Evolutionary conservation across 2,329 filamentous ascomycete species (phyloP).

Genomic region (Neurospora crassa): DNA sequence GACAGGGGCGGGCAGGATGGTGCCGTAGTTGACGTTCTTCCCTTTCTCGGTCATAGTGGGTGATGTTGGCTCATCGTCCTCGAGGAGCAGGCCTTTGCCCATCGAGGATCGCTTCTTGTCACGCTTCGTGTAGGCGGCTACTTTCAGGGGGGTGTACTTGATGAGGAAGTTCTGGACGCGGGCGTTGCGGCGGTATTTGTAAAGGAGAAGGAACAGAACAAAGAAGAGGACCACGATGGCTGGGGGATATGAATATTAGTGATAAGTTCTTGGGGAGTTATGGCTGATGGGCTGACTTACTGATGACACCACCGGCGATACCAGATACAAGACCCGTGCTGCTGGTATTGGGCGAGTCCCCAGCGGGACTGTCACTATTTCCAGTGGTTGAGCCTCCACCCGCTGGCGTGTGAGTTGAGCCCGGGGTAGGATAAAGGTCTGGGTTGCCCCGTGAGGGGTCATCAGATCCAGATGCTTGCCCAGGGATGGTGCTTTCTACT

Average conservation of each 20-base stretch:
- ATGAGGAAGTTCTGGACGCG: conserved; percentile 15
- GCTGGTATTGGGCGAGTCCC: background rate
- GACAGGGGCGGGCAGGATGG: conserved; percentile 8
- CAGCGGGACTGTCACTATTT: background rate
- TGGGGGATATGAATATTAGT: conserved; percentile 4
- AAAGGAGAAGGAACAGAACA: conserved; percentile 12
- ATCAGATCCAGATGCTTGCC: background rate
- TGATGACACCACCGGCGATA: background rate
- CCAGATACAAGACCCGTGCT: background rate
- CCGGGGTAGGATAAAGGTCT: background rate
- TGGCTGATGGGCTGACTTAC: background rate
- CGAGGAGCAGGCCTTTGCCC: conserved; percentile 15
- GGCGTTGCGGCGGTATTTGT: conserved; percentile 16
- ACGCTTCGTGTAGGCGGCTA: conserved; percentile 10
- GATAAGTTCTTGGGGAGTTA: background rate
- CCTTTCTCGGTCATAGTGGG: conserved; percentile 11
- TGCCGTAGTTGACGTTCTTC: conserved; percentile 11
- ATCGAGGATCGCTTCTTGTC: conserved; percentile 17
- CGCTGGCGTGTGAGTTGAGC: background rate
- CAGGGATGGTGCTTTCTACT: background rate
- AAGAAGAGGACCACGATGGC: conserved; percentile 13
- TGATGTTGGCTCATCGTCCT: conserved; percentile 9
- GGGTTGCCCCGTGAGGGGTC: background rate
- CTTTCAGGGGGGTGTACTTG: conserved; percentile 16
- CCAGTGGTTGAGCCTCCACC: background rate